A percentile compares a stretch with the other conserved stretches of the same genome.
Conservation (phyloP, 2,329 filamentous ascomycete species). For the Ophiostoma angusticollis region DNA sequence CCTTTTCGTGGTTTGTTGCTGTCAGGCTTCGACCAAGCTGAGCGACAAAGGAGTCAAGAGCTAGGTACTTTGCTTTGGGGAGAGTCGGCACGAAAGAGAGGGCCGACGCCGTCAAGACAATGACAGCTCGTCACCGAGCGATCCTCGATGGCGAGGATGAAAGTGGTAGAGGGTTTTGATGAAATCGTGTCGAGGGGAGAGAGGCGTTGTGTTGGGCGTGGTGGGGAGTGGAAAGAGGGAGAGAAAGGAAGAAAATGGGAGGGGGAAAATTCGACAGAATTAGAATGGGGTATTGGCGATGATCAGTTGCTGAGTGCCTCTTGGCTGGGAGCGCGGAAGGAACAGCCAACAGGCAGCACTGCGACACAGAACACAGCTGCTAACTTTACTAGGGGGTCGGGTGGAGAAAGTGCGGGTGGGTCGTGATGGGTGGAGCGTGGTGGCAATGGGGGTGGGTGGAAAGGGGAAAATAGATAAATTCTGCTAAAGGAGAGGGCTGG, state of each 20-base stretch:
- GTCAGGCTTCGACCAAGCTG: too few species aligned
- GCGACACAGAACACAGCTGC: conserved; percentile 1
- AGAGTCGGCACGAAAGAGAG: too few species aligned
- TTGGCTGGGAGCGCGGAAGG: conserved; percentile 5
- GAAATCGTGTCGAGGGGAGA: conserved; percentile 2
- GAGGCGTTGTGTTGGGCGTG: not conserved
- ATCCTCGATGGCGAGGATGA: conserved; percentile 2
- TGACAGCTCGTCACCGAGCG: conserved; percentile 1
- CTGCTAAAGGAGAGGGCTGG: conserved; percentile 3
- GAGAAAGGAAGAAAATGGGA: conserved; percentile 3
- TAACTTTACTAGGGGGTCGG: conserved; percentile 4
- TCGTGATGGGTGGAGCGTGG: conserved; percentile 5
- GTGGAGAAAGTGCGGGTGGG: conserved; percentile 4
- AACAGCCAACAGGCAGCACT: conserved; percentile 5
- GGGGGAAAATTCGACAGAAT: conserved; percentile 3
- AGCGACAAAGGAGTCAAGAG: too few species aligned
- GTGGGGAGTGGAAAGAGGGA: not conserved
- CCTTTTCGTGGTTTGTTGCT: too few species aligned
- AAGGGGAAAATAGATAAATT: too few species aligned
- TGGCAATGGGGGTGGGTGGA: conserved; percentile 2
- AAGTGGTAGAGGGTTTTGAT: not conserved
- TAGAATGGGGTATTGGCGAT: conserved; percentile 11
- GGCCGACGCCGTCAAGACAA: not conserved
- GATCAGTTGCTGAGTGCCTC: conserved; percentile 5
- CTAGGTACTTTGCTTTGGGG: too few species aligned